Evolutionary conservation across 495 filamentous ascomycete genomes (phyloP).

Genomic region (Lasiosphaeria miniovina): DNA sequence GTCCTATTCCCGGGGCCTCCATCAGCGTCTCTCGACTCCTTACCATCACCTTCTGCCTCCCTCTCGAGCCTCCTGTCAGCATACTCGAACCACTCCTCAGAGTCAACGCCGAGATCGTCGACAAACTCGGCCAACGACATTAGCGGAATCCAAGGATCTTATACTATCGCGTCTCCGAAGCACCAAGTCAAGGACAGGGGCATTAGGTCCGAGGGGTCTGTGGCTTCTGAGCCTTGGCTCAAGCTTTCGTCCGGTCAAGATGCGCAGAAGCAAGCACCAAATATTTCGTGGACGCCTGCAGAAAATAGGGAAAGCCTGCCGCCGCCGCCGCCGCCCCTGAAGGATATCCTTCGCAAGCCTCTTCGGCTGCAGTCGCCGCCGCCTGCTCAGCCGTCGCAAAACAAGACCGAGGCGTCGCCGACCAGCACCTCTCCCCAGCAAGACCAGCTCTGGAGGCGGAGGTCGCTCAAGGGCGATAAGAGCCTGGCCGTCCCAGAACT

Average conservation of each 20-base stretch:
- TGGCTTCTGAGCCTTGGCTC: conserved; percentile 5
- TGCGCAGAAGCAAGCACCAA: conserved; percentile 18
- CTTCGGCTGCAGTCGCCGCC: conserved; percentile 20
- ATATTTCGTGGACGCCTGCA: conserved; percentile 9
- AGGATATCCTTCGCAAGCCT: conserved; percentile 25
- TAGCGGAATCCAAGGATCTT: conserved; percentile 34
- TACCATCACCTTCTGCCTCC: conserved; percentile 34
- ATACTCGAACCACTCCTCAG: conserved; percentile 40
- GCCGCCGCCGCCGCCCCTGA: conserved; percentile 40
- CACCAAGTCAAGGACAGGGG: conserved; percentile 10
- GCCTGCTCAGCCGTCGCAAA: conserved; percentile 3
- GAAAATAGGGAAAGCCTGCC: conserved; percentile 23
- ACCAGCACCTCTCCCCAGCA: conserved; percentile 31
- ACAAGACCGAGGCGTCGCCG: conserved; percentile 14
- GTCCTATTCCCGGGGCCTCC: conserved; percentile 6
- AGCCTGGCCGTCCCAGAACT: conserved; percentile 42
- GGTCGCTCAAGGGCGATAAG: conserved; percentile 42
- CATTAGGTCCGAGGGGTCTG: conserved; percentile 4
- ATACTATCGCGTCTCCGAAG: conserved; percentile 31
- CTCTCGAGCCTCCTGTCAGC: conserved; percentile 46
- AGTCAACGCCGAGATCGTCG: conserved; percentile 34
- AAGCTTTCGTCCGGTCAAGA: conserved; percentile 23
- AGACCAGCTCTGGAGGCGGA: conserved; percentile 45
- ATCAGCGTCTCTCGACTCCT: conserved; percentile 11
- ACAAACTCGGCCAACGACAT: conserved; percentile 30